A percentile compares a stretch with the other conserved stretches of the same genome.
These are phyloP conservation scores for Thalassiosira pacifica DNA, from an alignment of 352 stramenopile species.

Conservation along the genomic window DNA sequence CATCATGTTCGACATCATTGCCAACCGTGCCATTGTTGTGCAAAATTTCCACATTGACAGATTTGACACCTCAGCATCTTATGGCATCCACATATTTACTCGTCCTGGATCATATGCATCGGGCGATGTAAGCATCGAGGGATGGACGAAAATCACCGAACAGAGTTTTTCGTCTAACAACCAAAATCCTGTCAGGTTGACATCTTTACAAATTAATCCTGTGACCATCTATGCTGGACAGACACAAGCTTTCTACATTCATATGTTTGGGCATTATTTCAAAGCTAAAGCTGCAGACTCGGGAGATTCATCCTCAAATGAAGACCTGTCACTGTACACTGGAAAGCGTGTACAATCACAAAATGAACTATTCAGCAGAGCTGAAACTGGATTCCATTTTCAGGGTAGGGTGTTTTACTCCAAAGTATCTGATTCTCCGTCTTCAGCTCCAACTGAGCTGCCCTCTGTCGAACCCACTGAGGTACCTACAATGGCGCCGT, in stretches of 20 bases:
- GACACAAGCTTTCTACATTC: constrained; percentile 43
- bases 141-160: constrained; percentile 41
- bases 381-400: constrained; percentile 9
- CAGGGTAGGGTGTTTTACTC: constrained; percentile 38
- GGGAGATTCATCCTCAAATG: background rate
- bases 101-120: constrained; percentile 15
- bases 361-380: too few species aligned
- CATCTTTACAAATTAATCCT: constrained; percentile 13
- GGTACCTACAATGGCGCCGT: background rate
- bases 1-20: constrained; percentile 37
- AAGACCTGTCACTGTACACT: constrained; percentile 26
- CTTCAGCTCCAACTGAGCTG: background rate
- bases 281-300: constrained; percentile 24
- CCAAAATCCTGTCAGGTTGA: constrained; percentile 21
- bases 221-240: constrained; percentile 42
- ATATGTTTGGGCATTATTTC: constrained; percentile 32
- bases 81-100: constrained; percentile 35
- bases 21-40: constrained; percentile 27
- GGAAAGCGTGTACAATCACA: constrained; percentile 35
- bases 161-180: background rate
- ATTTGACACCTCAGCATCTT: background rate
- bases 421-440: constrained; percentile 27
- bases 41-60: constrained; percentile 39
- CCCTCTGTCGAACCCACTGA: constrained; percentile 23
- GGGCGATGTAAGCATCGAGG: background rate